Base-by-base conservation (phyloP, 139 green algal genomes). In the Closterium sp. region DNA sequence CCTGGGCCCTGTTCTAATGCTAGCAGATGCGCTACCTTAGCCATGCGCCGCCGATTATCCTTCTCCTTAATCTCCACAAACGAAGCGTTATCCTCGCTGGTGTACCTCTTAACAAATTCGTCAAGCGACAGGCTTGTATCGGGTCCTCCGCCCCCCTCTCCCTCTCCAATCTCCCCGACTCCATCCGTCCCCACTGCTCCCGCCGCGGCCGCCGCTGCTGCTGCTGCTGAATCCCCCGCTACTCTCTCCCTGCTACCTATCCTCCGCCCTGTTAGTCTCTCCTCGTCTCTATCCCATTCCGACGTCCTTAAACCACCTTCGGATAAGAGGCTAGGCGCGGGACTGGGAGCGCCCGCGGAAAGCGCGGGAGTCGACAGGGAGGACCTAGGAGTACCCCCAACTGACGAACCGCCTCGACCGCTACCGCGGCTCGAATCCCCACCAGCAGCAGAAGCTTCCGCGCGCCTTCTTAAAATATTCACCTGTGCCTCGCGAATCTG, bases 401-500 rank as follows among this genome's bases (percentile, higher is more conserved):
- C n/a, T 21, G 90, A 93, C 22, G 90, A n/a, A n/a, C 79, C 6
- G 90, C 5, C 42, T 5, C 5, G 42, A 85, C 92, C 30, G 86
- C 90, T 90, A 85, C 22, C 84, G 45, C 45, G 31, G 86, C 31
- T 88, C 86, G 31, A 32, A 2, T 4, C 7, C 97, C 93, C 1
- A 97, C 92, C 45, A 22, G 45, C 45, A 70, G 45, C 45, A 70
- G 45, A 13, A 70, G 45, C 45, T 38, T 95, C 91, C 2, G 97
- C 97, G 50, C 70, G 94, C 2, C 21, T 45, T 19, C 31, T 1
- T 42, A 92, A 86, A 70, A 99, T 99, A 88, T 97, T 97, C 34
- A 97, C 88, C 95, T 99, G 97, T 4, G 97, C 97, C 28, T 96
- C 93, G 2, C 95, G 92, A 10, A 98, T 97, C 11, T 85, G 31